These are phyloP conservation scores for Trypanosoma lewisi DNA, from an alignment of 208 protist species.

Conservation along the genomic window DNA sequence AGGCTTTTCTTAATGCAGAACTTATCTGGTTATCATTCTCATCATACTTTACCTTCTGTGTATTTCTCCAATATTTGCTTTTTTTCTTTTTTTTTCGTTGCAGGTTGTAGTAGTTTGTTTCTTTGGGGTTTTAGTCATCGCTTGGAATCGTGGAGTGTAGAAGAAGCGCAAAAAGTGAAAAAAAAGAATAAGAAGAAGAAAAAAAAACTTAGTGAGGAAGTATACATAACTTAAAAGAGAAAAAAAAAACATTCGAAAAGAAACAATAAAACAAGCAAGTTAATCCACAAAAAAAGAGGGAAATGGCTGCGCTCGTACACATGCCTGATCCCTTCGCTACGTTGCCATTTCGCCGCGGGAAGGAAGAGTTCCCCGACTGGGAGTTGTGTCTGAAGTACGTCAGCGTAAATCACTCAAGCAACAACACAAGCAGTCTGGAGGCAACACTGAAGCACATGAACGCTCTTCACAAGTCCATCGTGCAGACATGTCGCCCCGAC, in stretches of 20 bases:
- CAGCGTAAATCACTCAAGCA: slow-evolving; percentile 61
- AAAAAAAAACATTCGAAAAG: neutral
- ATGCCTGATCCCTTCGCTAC: slow-evolving; percentile 57
- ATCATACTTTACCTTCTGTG: too few species aligned
- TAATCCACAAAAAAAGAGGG: slow-evolving; percentile 2
- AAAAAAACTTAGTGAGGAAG: too few species aligned
- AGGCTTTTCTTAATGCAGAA: too few species aligned
- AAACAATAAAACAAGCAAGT: slow-evolving; percentile 1
- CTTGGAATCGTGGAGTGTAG: neutral
- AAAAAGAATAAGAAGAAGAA: too few species aligned
- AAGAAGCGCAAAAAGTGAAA: slow-evolving; percentile 1
- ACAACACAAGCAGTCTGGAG: slow-evolving; percentile 50
- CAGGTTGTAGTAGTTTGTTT: neutral
- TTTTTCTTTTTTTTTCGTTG: slow-evolving; percentile 10
- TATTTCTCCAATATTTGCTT: slow-evolving; percentile 9
- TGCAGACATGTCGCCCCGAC: slow-evolving; percentile 58
- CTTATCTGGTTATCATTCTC: too few species aligned
- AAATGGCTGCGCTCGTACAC: slow-evolving; percentile 39
- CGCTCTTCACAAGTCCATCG: slow-evolving; percentile 60
- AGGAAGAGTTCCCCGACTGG: slow-evolving; percentile 75
- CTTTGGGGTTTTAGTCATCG: neutral
- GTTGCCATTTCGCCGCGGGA: slow-evolving; percentile 67
- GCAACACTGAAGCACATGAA: slow-evolving; percentile 65
- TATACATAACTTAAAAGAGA: neutral
- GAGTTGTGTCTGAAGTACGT: slow-evolving; percentile 61